Evolutionary conservation across 495 filamentous ascomycete genomes (phyloP), one percentile per base, ranked within the genome.

Genomic region (Cercophora scortea): DNA sequence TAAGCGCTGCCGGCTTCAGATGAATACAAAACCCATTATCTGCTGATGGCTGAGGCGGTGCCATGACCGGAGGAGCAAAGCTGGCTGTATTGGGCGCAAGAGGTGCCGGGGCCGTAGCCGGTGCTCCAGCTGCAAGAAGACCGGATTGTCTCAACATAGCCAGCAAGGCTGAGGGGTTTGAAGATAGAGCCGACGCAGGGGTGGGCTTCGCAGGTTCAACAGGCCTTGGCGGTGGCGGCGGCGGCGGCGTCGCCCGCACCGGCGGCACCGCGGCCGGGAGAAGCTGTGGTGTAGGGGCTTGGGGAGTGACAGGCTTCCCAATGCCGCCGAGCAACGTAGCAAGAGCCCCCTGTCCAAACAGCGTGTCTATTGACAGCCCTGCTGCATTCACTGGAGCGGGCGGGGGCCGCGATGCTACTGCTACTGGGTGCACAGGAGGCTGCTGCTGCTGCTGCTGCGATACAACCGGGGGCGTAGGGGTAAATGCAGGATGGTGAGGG

Each of bases 281-380:
- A 50, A 66, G 67, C 6, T 66, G 59, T 47, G 73, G 65, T 48
- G 68, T 57, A 53, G 73, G 62, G 40, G 68, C 59, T 42, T 71
- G 70, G 33, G 75, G 69, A 40, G 76, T 75, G 51, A 69, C 61
- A 54, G 72, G 67, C 56, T 73, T 71, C 51, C 65, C 64, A 25
- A 40, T 35, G 16, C 48, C 59, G 12, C 62, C 50, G 57, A 78
- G 65, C 44, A 79, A 57, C 36, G 76, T 58, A 55, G 77, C 76
- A 43, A 82, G 61, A 54, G 78, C 70, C 54, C 74, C 77, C 54
- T 76, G 63, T 36, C 78, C 79, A 40, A 81, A 68, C 45, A 82
- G 55, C 32, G 72, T 68, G 61, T 75, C 76, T 58, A 82, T 49
- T 25, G 77, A 70, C 49, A 76, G 32, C 35, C 61, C 46, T 54